These are phyloP conservation scores for Sporothrix schenckii DNA, from an alignment of 2,329 filamentous ascomycete genomes.

Conservation along the genomic window DNA sequence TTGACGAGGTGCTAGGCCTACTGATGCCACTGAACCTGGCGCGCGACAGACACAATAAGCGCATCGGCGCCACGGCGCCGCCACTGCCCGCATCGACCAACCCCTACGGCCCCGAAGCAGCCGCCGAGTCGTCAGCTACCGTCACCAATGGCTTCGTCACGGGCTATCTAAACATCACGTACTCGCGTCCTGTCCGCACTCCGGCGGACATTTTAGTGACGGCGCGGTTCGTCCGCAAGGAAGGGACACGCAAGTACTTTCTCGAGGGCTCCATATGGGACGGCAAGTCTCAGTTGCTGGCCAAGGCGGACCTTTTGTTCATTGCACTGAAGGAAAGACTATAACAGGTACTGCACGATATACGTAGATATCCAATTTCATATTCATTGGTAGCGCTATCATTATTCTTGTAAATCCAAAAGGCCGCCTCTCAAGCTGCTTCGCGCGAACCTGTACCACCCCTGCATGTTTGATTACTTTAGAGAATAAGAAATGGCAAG, in stretches of 20 bases:
- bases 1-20: constrained; percentile 62
- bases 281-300: constrained; percentile 51
- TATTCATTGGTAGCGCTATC: constrained; percentile 30
- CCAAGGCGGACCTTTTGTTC: constrained; percentile 59
- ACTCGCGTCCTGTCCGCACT: constrained; percentile 56
- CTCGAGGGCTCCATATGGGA: constrained; percentile 54
- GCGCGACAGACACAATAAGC: constrained; percentile 23
- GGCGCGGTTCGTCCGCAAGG: constrained; percentile 49
- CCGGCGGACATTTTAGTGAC: constrained; percentile 53
- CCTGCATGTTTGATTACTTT: constrained; percentile 25
- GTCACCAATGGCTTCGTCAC: constrained; percentile 47
- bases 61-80: constrained; percentile 17
- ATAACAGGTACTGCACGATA: constrained; percentile 24
- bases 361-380: constrained; percentile 29
- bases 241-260: constrained; percentile 58
- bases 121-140: constrained; percentile 33
- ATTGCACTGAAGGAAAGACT: constrained; percentile 35
- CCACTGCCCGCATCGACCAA: background rate
- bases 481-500: constrained; percentile 21
- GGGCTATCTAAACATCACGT: constrained; percentile 59
- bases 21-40: constrained; percentile 50
- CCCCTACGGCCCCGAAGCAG: constrained; percentile 27
- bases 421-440: background rate
- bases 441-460: background rate
- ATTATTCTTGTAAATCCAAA: constrained; percentile 27